Evolutionary conservation across 2,329 filamentous ascomycete genomes (phyloP), one percentile per base, ranked within the genome.

Genomic region (Sordariomycetes sp.): DNA sequence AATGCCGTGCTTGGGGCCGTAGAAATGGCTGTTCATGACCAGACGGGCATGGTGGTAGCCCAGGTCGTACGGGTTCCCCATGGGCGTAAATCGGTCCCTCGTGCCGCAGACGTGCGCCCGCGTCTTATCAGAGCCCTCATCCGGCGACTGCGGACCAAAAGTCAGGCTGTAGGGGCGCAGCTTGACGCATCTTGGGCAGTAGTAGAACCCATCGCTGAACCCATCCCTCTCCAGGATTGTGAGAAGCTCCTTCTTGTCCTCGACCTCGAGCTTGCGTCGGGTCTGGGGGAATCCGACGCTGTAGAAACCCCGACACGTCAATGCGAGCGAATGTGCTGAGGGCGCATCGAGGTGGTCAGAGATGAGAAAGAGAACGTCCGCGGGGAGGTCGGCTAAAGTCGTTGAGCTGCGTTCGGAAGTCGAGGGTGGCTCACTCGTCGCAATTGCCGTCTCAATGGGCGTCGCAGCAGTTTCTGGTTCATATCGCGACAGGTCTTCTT

Each of bases 1-100:
- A 15, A 47, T 37, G 25, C 45, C 45, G 33, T 39, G 34, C 6
- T 36, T 36, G 2, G 43, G 25, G 1, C 45, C 45, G 42, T 45
- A 45, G 1, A 46, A 30, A 36, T 47, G 39, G 11, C 30, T 11
- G 36, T 47, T 47, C 37, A 47, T 40, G 33, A 34, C 45, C 21
- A 47, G 44, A 11, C 42, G 37, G 10, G 40, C 42, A 32, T 44
- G 45, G 19, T 39, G 30, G 25, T 41, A 46, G 15, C 38, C 39
- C 6, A 47, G 35, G n/a, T 33, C 32, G 35, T 37, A 46, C 19
- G 39, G 33, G 30, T 46, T 46, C 24, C 42, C 39, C 9, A 35
- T 27, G 15, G 43, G 43, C 2, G 40, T 33, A 41, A 45, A 46
- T 28, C 35, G 36, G 32, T 47, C 42, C 16, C 37, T 30, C 27